Evolutionary conservation across 2,329 filamentous ascomycete species (phyloP), one percentile per base, ranked within the genome.

Genomic region (Pleurostoma richardsiae): DNA sequence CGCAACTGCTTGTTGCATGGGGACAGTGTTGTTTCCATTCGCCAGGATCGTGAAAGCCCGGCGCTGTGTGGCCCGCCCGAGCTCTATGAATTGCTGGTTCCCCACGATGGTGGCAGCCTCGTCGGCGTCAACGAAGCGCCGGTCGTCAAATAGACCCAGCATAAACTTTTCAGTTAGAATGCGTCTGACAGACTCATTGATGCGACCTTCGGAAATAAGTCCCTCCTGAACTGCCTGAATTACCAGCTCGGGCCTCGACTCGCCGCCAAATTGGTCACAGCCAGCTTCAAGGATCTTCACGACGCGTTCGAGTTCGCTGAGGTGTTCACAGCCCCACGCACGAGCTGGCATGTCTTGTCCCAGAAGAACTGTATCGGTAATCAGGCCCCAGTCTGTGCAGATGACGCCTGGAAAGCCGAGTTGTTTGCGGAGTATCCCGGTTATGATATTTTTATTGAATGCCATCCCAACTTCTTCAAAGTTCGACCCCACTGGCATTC

Each of bases 361-460:
- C 0, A 52, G 29, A 30, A 76, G 69, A 1, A 58, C 49, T 1
- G 56, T 54, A 41, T 76, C 71, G 0, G 74, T 78, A 27, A 79
- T 64, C 4, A 79, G 62, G 1, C 74, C 73, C 76, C 76, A 79
- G 49, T 79, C 76, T 0, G 70, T 74, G 3, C 70, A 63, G 0
- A 79, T 66, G n/a, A 78, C 73, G 2, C 75, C 76, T 0, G 74
- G 54, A 46, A 76, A 79, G 3, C 74, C 73, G 1, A 78, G 61
- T 41, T 77, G 62, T 2, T 66, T 52, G 1, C 69, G 68, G 2
- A 79, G 59, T 0, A 79, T 66, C 30, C 68, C 71, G 0, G 74
- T 78, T 41, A 79, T 65, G 31, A 79, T 69, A 3, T 59, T 64
- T 49, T 72, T 74, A 61, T 78, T 77, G 59, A 79, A 76, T 0